Evolutionary conservation across 352 stramenopile genomes (phyloP).

Genomic region (Phytophthora citrophthora): DNA sequence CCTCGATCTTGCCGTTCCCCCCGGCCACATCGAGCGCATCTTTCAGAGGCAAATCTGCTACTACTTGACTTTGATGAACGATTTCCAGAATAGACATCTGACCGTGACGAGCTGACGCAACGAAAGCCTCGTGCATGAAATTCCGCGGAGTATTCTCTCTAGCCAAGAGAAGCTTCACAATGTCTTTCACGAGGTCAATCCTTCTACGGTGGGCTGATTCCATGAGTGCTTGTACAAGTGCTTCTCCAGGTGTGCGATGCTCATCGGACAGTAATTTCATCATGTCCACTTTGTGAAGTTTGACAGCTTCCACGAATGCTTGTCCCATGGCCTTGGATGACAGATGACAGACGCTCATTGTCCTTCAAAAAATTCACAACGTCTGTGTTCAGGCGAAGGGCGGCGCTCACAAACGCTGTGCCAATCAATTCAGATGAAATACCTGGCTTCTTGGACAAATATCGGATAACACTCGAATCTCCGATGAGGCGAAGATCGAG

Average conservation of each 20-base stretch:
- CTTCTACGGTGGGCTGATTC: background rate
- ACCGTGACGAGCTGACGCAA: background rate
- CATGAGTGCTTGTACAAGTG: background rate
- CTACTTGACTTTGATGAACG: background rate
- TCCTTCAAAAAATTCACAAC: background rate
- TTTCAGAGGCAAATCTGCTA: background rate
- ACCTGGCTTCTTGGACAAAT: background rate
- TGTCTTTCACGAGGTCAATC: background rate
- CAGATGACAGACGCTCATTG: background rate
- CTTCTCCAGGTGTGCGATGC: background rate
- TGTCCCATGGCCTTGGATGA: background rate
- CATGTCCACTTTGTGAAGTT: background rate
- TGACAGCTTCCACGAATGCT: conserved; percentile 3
- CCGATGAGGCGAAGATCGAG: background rate
- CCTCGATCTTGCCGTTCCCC: background rate
- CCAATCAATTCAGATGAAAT: background rate
- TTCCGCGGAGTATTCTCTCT: background rate
- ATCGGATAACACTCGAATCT: background rate
- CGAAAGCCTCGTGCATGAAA: background rate
- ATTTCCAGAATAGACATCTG: background rate
- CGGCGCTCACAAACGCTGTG: background rate
- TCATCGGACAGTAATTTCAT: background rate
- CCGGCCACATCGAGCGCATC: background rate
- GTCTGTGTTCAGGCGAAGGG: no score
- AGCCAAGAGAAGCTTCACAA: background rate